Conservation (phyloP, 257 asterid genomes). For the Fraxinus quadrangulata region DNA sequence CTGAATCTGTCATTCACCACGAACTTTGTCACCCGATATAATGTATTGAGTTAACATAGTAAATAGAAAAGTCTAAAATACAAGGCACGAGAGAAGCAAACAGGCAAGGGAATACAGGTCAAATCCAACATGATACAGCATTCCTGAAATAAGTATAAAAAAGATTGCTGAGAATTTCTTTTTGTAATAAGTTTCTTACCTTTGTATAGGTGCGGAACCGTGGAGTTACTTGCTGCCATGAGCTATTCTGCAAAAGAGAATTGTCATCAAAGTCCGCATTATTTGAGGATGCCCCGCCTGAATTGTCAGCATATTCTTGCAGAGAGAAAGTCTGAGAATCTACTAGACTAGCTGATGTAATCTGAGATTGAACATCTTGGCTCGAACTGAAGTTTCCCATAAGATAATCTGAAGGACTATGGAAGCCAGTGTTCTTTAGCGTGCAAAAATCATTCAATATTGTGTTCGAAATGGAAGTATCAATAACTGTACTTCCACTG, state of each 20-base stretch:
- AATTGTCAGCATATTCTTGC: conserved; percentile 80
- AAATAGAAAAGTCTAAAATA: background rate
- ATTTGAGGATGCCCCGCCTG: conserved; percentile 89
- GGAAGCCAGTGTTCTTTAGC: conserved; percentile 55
- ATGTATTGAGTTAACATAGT: background rate
- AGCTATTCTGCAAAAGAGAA: conserved; percentile 55
- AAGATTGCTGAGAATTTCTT: background rate
- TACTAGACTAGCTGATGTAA: conserved; percentile 74
- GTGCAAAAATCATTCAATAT: conserved; percentile 60
- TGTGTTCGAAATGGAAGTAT: conserved; percentile 71
- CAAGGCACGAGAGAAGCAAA: background rate
- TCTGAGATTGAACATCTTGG: conserved; percentile 86
- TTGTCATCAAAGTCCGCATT: conserved; percentile 70
- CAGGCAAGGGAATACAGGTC: background rate
- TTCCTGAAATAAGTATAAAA: background rate
- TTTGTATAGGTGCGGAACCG: conserved; percentile 83
- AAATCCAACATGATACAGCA: background rate
- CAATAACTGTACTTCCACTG: conserved; percentile 79
- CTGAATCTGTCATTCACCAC: conserved; percentile 54
- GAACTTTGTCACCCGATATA: background rate
- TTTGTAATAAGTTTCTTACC: conserved; percentile 38
- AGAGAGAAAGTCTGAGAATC: conserved; percentile 70
- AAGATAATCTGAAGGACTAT: conserved; percentile 61
- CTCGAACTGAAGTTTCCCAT: conserved; percentile 63
- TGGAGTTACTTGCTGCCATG: conserved; percentile 76